phyloP scores from a whole-genome alignment of 176 grass and related monocot genomes.

The Saccharum spontaneum region DNA sequence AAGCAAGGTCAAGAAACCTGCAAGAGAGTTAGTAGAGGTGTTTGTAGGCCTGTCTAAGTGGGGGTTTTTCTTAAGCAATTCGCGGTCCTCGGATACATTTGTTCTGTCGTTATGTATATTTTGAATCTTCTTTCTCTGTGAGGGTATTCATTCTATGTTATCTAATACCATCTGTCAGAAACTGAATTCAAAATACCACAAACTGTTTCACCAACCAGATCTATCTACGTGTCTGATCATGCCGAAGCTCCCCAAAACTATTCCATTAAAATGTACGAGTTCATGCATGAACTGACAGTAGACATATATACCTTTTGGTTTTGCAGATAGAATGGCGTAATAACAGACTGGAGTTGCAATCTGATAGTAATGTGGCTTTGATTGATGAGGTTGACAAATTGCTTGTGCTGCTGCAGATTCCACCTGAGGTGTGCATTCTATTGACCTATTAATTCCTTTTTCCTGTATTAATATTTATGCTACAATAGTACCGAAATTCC shows the following conservation, averaged over 20 bases:
- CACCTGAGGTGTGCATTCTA: conserved; percentile 56
- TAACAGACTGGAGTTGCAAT: conserved; percentile 89
- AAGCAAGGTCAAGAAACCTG: background rate
- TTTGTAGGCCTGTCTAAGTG: background rate
- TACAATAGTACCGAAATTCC: background rate
- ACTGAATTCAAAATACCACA: background rate
- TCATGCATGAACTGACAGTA: background rate
- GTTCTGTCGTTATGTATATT: background rate
- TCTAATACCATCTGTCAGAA: background rate
- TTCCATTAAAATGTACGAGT: background rate
- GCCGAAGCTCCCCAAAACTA: background rate
- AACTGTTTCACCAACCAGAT: background rate
- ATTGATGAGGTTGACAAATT: conserved; percentile 85
- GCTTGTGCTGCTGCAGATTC: conserved; percentile 72
- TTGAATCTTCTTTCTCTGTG: background rate
- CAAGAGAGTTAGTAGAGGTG: background rate
- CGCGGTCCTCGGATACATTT: background rate
- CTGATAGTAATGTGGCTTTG: conserved; percentile 83
- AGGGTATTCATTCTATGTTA: background rate
- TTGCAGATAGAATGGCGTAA: conserved; percentile 94
- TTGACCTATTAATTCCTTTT: background rate
- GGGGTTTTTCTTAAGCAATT: background rate
- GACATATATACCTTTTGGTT: conserved; percentile 3
- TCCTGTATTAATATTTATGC: background rate
- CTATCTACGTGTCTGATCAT: background rate